Evolutionary conservation across 495 filamentous ascomycete genomes (phyloP), one percentile per base, ranked within the genome.

Genomic region (Jackrogersella minutella): DNA sequence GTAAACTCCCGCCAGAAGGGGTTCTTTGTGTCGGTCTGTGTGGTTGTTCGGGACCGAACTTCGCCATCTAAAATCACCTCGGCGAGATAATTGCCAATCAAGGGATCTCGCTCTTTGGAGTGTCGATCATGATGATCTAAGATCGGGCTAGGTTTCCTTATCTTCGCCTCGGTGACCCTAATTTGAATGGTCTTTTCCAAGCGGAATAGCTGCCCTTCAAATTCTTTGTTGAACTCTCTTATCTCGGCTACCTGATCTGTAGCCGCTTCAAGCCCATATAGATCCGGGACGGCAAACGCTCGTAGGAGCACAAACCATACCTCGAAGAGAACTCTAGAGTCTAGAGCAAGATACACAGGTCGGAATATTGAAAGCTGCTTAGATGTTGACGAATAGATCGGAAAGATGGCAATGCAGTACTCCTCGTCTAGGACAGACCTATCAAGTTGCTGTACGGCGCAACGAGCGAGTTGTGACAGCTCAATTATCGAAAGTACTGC

Each of bases 1-100:
- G 92, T 93, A 39, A 94, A 93, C 79, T 98, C 95, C 26, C 93
- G 84, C 95, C 96, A 99, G 66, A 98, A 97, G 0, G 93, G 95
- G 71, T 88, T 92, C 50, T 85, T 87, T 11, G 90, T 93, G 56
- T 92, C 90, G 59, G 84, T 82, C 76, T 93, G 93, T 17, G 91
- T 88, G 22, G 89, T 89, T 8, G 95, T 97, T 63, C 91, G 89
- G 13, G 91, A 91, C 55, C 94, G 85, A 30, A 94, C 86, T 69
- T 98, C 93, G 10, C 91, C 91, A 76, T 98, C 95, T 10, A 99
- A 78, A 3, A 94, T 84, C n/a, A 97, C 87, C 77, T 99, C 96
- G 11, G 91, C 91, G 54, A 96, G 93, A 68, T 94, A 97, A 64
- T 90, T 85, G 17, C 82, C 83, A 5, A 77, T 59, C 0, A 77